Evolutionary conservation across 805 yeast genomes (phyloP).

Genomic region (Starmerella khaoyaiensis): DNA sequence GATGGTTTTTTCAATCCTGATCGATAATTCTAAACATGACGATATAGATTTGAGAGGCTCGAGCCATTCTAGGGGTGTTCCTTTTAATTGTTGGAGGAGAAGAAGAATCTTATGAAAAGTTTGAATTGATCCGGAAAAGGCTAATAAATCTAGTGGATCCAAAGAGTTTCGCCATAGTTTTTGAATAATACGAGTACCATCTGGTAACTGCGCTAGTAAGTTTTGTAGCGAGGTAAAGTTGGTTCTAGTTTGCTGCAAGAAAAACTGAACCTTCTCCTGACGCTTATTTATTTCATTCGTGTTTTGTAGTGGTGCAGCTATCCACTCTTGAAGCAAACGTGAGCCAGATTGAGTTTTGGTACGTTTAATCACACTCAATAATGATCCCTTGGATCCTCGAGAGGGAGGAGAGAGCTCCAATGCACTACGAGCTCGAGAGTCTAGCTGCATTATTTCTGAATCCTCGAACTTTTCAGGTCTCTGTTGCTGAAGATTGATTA

Average conservation of each 20-base stretch:
- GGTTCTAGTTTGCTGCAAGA: slow-evolving; percentile 32
- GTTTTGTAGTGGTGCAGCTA: slow-evolving; percentile 63
- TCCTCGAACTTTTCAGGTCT: slow-evolving; percentile 52
- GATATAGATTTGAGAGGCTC: slow-evolving; percentile 6
- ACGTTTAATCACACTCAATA: slow-evolving; percentile 53
- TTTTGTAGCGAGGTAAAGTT: slow-evolving; percentile 44
- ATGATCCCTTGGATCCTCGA: slow-evolving; percentile 39
- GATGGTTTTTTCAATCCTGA: slow-evolving; percentile 33
- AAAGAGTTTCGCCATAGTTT: slow-evolving; percentile 29
- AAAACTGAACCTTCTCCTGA: slow-evolving; percentile 38
- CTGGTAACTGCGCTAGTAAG: slow-evolving; percentile 45
- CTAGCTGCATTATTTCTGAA: slow-evolving; percentile 55
- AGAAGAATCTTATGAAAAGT: slow-evolving; percentile 26
- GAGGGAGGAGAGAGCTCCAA: slow-evolving; percentile 45
- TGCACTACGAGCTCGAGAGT: slow-evolving; percentile 34
- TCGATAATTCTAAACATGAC: slow-evolving; percentile 28
- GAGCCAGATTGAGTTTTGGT: slow-evolving; percentile 78
- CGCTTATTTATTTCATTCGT: slow-evolving; percentile 42
- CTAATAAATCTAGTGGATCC: slow-evolving; percentile 34
- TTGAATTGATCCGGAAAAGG: slow-evolving; percentile 33
- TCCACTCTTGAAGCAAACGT: slow-evolving; percentile 66
- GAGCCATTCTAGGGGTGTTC: neutral
- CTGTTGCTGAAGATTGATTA: slow-evolving; percentile 47
- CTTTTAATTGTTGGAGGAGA: neutral
- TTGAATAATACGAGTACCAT: slow-evolving; percentile 29